Conservation (phyloP, 2,329 filamentous ascomycete genomes). For the Paraphaeosphaeria minitans region DNA sequence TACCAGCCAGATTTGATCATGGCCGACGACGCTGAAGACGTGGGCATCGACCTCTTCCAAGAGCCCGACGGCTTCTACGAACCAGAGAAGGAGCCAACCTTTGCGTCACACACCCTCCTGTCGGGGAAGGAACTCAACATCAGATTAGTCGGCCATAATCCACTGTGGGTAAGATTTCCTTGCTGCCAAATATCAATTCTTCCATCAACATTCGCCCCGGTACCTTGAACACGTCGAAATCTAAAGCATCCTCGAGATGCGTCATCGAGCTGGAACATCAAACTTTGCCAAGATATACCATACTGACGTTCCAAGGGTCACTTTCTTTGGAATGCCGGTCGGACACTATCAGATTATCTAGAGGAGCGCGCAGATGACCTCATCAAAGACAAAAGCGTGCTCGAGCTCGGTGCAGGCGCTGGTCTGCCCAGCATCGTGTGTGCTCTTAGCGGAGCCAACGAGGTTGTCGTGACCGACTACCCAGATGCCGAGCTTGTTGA, state of each 20-base stretch:
- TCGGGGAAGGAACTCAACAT: conserved; percentile 70
- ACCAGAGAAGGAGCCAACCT: conserved; percentile 75
- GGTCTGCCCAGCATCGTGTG: conserved; percentile 82
- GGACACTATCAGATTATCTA: conserved; percentile 77
- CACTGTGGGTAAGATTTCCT: conserved; percentile 70
- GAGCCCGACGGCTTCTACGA: conserved; percentile 83
- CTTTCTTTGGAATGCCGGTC: conserved; percentile 87
- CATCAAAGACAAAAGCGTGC: conserved; percentile 70
- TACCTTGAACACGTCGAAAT: not conserved
- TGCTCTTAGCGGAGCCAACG: conserved; percentile 69
- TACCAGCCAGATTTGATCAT: conserved; percentile 16
- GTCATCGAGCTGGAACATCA: not conserved
- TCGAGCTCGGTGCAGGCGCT: conserved; percentile 88
- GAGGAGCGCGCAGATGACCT: conserved; percentile 67
- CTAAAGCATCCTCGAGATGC: not conserved
- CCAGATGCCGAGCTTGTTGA: conserved; percentile 82
- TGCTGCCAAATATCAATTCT: not conserved
- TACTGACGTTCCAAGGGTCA: conserved; percentile 63
- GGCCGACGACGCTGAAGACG: conserved; percentile 41
- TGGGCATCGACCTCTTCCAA: conserved; percentile 67
- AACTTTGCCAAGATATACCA: not conserved
- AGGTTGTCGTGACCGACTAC: conserved; percentile 83
- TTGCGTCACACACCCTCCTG: conserved; percentile 71
- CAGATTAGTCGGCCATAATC: conserved; percentile 83
- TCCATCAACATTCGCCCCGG: not conserved